These are phyloP conservation scores for Podospora sp. DNA, from an alignment of 495 filamentous ascomycete species.

Conservation along the genomic window DNA sequence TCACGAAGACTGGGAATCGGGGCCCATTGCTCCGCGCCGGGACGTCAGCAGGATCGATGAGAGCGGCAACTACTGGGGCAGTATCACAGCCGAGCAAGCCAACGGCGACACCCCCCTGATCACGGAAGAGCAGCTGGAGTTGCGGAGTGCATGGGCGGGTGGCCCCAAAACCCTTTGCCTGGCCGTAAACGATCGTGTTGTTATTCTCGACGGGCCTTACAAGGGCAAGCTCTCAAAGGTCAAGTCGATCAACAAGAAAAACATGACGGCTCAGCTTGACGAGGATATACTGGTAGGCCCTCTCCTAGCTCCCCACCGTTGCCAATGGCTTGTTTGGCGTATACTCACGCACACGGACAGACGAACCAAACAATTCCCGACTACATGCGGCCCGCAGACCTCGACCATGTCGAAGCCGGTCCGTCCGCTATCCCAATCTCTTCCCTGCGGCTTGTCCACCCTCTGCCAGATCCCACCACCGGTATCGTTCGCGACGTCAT, in stretches of 20 bases:
- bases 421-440: conserved; percentile 62
- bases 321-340: neutral
- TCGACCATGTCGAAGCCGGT: conserved; percentile 46
- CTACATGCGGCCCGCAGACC: conserved; percentile 51
- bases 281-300: conserved; percentile 67
- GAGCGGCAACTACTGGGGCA: conserved; percentile 29
- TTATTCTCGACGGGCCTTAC: conserved; percentile 72
- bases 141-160: conserved; percentile 48
- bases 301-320: conserved; percentile 10
- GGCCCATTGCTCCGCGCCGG: conserved; percentile 71
- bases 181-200: conserved; percentile 71
- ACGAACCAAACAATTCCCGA: conserved; percentile 60
- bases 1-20: conserved; percentile 73
- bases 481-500: conserved; percentile 69
- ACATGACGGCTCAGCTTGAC: conserved; percentile 61
- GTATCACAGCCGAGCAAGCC: conserved; percentile 31
- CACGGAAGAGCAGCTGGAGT: conserved; percentile 27
- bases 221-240: conserved; percentile 80
- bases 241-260: conserved; percentile 54
- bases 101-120: conserved; percentile 25
- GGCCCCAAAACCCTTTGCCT: conserved; percentile 66
- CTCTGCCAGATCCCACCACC: conserved; percentile 65
- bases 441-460: conserved; percentile 77
- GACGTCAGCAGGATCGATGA: conserved; percentile 59
- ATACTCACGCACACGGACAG: conserved; percentile 40